Conservation (phyloP, 208 protist genomes). For the Leishmania gerbilli region DNA sequence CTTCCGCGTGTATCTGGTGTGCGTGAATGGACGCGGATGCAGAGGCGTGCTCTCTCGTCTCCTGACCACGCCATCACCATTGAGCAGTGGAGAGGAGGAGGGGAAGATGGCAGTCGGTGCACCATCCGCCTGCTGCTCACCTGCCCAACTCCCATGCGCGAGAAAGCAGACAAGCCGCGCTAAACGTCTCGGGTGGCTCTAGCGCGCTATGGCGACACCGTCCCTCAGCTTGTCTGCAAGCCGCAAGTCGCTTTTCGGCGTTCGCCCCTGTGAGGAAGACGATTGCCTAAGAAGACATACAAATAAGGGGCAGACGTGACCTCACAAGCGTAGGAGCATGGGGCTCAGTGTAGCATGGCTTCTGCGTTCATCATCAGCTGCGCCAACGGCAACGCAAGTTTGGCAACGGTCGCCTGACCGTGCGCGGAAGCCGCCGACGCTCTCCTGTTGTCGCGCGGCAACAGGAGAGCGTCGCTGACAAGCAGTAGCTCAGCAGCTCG, state of each 20-base stretch:
- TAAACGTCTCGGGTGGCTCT: neutral
- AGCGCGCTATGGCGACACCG: neutral
- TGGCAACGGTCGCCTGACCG: neutral
- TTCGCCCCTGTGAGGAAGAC: neutral
- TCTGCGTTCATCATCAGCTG: constrained; percentile 6
- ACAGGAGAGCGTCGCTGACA: neutral
- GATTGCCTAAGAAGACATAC: neutral
- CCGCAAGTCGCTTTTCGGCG: neutral
- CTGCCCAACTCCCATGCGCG: neutral
- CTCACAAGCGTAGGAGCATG: neutral
- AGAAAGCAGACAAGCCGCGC: neutral
- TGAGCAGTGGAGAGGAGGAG: neutral
- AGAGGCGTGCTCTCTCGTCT: neutral
- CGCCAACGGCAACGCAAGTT: constrained; percentile 8
- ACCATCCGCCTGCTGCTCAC: neutral
- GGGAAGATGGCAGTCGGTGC: neutral
- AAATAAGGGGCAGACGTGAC: neutral
- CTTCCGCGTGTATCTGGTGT: neutral
- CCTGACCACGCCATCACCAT: neutral
- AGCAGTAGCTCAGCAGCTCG: constrained; percentile 1
- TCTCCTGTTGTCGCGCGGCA: neutral
- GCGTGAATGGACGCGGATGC: too few species aligned
- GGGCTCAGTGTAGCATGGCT: neutral
- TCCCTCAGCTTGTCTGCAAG: neutral
- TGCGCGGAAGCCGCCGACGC: neutral